Evolutionary conservation across 2,329 filamentous ascomycete genomes (phyloP).

Genomic region (Alternaria triticina): DNA sequence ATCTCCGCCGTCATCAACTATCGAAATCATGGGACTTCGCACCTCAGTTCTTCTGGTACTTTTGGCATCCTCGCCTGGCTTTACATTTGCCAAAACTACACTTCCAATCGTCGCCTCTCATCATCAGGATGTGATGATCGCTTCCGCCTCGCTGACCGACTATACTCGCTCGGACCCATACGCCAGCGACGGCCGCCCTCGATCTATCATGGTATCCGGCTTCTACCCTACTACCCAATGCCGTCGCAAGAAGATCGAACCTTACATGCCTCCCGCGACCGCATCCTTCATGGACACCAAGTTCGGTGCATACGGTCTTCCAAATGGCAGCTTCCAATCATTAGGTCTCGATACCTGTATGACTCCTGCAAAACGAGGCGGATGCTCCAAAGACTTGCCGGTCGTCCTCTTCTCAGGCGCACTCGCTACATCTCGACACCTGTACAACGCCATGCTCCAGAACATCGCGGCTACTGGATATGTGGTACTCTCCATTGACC

Average conservation of each 20-base stretch:
- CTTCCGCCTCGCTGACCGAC: slow-evolving; percentile 24
- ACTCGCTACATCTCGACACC: slow-evolving; percentile 51
- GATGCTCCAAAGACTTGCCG: slow-evolving; percentile 9
- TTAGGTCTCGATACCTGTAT: slow-evolving; percentile 26
- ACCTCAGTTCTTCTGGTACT: slow-evolving; percentile 1
- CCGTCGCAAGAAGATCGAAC: slow-evolving; percentile 2
- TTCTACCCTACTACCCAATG: slow-evolving; percentile 29
- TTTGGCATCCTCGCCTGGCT: background rate
- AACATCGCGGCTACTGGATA: slow-evolving; percentile 58
- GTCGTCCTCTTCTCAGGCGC: slow-evolving; percentile 56
- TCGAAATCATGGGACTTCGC: slow-evolving; percentile 5
- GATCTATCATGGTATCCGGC: slow-evolving; percentile 33
- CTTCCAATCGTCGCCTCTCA: slow-evolving; percentile 21
- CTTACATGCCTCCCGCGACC: slow-evolving; percentile 34
- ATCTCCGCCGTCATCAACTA: background rate
- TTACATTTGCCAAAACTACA: background rate
- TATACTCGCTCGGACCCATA: slow-evolving; percentile 26
- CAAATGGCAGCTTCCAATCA: slow-evolving; percentile 30
- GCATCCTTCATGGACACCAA: slow-evolving; percentile 29
- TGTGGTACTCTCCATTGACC: slow-evolving; percentile 57
- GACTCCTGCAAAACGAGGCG: background rate
- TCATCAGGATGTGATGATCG: slow-evolving; percentile 19
- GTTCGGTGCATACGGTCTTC: slow-evolving; percentile 33
- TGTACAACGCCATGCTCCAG: slow-evolving; percentile 54
- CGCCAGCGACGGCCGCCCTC: slow-evolving; percentile 19